Conservation (phyloP, 306 rosid species). For the Carpinus fangiana region DNA sequence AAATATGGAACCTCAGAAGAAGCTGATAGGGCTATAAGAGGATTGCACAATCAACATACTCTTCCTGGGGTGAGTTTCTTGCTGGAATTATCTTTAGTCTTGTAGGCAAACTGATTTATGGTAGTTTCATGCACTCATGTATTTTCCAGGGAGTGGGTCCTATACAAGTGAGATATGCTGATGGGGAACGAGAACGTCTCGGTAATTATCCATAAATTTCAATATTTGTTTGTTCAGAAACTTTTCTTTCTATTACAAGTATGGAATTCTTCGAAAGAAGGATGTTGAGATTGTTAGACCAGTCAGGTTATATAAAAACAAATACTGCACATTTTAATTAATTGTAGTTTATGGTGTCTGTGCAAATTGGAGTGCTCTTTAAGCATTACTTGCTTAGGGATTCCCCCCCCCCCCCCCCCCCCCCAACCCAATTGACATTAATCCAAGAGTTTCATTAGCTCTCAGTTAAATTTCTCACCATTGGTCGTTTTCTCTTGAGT, state of each 20-base stretch:
- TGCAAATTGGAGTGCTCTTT: slow-evolving; percentile 11
- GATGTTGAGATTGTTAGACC: neutral
- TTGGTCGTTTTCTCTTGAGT: neutral
- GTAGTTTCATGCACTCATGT: slow-evolving; percentile 31
- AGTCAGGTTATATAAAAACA: neutral
- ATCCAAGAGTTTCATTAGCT: neutral
- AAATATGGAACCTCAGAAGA: slow-evolving; percentile 90
- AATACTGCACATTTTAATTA: neutral
- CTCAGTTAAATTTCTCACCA: neutral
- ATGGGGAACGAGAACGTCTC: slow-evolving; percentile 97
- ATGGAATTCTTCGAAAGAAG: neutral
- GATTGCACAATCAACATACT: slow-evolving; percentile 89
- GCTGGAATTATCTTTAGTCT: slow-evolving; percentile 27
- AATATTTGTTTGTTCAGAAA: slow-evolving; percentile 18
- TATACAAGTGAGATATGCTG: slow-evolving; percentile 98
- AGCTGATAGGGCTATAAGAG: slow-evolving; percentile 93
- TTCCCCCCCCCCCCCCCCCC: neutral
- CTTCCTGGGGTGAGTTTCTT: slow-evolving; percentile 89
- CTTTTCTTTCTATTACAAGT: slow-evolving; percentile 14
- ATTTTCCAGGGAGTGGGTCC: slow-evolving; percentile 80
- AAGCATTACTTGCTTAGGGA: neutral
- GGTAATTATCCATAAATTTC: slow-evolving; percentile 51
- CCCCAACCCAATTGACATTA: neutral
- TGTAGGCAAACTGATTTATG: slow-evolving; percentile 15
- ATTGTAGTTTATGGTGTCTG: neutral